These are phyloP conservation scores for Coprinellus aureogranulatus DNA, from an alignment of 768 basidiomycete genomes.

Conservation along the genomic window DNA sequence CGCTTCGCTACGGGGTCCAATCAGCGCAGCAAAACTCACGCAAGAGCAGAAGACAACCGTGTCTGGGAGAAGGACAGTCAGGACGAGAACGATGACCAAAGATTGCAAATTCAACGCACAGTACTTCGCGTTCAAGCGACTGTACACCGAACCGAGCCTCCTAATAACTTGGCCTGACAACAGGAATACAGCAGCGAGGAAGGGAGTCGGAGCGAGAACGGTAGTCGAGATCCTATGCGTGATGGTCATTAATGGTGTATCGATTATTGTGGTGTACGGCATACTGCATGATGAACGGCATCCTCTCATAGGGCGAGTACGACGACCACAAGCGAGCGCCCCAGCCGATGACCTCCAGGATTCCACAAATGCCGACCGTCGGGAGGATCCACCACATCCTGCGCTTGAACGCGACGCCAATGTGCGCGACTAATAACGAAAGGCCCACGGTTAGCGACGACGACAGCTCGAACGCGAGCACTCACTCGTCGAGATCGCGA, in stretches of 20 bases:
- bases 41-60: constrained; percentile 37
- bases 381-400: constrained; percentile 53
- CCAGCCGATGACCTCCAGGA: constrained; percentile 58
- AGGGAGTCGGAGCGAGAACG: constrained; percentile 54
- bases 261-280: constrained; percentile 18
- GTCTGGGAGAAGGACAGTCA: constrained; percentile 25
- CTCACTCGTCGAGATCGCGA: constrained; percentile 39
- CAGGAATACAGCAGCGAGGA: constrained; percentile 57
- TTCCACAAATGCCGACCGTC: constrained; percentile 45
- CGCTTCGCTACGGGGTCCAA: background rate
- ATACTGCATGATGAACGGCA: constrained; percentile 42
- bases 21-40: constrained; percentile 19
- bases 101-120: constrained; percentile 34
- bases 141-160: constrained; percentile 45
- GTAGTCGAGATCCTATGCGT: constrained; percentile 39
- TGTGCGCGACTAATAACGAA: constrained; percentile 39
- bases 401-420: constrained; percentile 40
- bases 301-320: constrained; percentile 16
- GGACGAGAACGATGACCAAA: background rate
- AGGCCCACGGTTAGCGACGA: background rate
- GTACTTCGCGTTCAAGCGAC: constrained; percentile 41
- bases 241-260: background rate
- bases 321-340: constrained; percentile 52
- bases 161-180: constrained; percentile 48
- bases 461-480: background rate